A percentile compares a stretch with the other conserved stretches of the same genome.
Conservation (phyloP, 805 yeast species). For the Starmerella vitae region DNA sequence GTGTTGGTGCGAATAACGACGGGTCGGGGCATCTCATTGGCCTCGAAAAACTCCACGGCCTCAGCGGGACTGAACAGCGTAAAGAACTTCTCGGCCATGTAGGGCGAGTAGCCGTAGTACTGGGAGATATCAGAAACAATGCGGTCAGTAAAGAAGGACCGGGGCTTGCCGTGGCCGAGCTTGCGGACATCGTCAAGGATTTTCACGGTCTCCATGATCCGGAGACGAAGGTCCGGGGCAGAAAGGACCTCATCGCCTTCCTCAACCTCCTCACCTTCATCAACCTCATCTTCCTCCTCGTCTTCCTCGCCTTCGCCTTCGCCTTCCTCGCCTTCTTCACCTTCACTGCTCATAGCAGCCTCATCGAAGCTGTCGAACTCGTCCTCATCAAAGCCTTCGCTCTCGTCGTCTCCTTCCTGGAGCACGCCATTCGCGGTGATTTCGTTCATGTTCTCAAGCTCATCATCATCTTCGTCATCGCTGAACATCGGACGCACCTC, state of each 20-base stretch:
- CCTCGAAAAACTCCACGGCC: slow-evolving; percentile 96
- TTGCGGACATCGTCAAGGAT: slow-evolving; percentile 73
- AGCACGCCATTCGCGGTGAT: slow-evolving; percentile 22
- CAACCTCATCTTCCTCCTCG: slow-evolving; percentile 17
- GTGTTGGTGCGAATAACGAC: slow-evolving; percentile 97
- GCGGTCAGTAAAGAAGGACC: slow-evolving; percentile 70
- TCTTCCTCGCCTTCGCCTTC: slow-evolving; percentile 17
- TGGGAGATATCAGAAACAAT: slow-evolving; percentile 74
- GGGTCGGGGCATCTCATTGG: slow-evolving; percentile 94
- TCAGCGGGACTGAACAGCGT: slow-evolving; percentile 86
- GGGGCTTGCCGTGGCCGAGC: slow-evolving; percentile 53
- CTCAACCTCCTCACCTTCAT: slow-evolving; percentile 17
- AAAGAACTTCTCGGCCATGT: slow-evolving; percentile 86
- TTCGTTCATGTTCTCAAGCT: slow-evolving; percentile 28
- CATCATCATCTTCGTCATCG: slow-evolving; percentile 56
- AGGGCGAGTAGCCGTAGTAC: slow-evolving; percentile 86
- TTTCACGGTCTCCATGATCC: slow-evolving; percentile 90
- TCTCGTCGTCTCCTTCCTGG: slow-evolving; percentile 10
- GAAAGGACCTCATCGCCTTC: slow-evolving; percentile 33
- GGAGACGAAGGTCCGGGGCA: slow-evolving; percentile 68
- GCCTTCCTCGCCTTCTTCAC: slow-evolving; percentile 12
- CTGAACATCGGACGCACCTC: slow-evolving; percentile 56
- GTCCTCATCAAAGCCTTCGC: slow-evolving; percentile 15
- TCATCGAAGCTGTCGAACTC: slow-evolving; percentile 20
- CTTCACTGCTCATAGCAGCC: slow-evolving; percentile 19